A percentile compares a stretch with the other conserved stretches of the same genome.
phyloP scores from a whole-genome alignment of 768 basidiomycete species.

The Xerocomellus chrysenteron region DNA sequence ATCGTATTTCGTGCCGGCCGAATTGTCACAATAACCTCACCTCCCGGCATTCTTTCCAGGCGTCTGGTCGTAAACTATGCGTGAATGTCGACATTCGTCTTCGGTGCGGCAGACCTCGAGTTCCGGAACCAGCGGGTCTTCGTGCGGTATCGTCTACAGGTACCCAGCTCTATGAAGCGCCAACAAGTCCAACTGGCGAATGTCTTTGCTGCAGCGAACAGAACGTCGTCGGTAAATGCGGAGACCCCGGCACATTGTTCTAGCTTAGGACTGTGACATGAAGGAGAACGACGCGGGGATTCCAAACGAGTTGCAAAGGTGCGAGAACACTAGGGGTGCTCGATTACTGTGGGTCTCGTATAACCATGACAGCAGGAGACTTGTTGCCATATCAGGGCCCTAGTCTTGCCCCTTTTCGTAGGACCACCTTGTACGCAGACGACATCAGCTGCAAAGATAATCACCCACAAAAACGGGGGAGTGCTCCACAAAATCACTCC shows the following conservation, averaged over 20 bases:
- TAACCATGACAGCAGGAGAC: not conserved
- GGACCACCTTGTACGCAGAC: not conserved
- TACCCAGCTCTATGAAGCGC: conserved; percentile 75
- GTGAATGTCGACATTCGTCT: not conserved
- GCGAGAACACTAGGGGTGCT: conserved; percentile 36
- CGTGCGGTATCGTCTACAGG: conserved; percentile 58
- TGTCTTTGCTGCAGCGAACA: conserved; percentile 58
- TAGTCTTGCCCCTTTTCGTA: too few species aligned
- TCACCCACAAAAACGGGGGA: too few species aligned
- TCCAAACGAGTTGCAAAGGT: conserved; percentile 50
- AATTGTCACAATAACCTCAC: conserved; percentile 89
- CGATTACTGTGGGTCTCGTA: not conserved
- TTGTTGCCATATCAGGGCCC: too few species aligned
- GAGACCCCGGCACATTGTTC: conserved; percentile 1
- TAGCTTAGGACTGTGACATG: not conserved
- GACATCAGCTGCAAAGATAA: not conserved
- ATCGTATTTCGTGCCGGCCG: conserved; percentile 83
- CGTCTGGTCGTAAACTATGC: conserved; percentile 42
- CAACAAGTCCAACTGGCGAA: conserved; percentile 74
- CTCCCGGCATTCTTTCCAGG: conserved; percentile 71
- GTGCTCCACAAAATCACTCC: too few species aligned
- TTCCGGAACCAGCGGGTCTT: conserved; percentile 74
- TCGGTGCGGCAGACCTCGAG: conserved; percentile 48
- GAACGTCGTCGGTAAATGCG: conserved; percentile 7
- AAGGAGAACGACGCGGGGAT: conserved; percentile 67